Evolutionary conservation across 345 rosid genomes (phyloP).

Genomic region (Euphorbia lathyris): DNA sequence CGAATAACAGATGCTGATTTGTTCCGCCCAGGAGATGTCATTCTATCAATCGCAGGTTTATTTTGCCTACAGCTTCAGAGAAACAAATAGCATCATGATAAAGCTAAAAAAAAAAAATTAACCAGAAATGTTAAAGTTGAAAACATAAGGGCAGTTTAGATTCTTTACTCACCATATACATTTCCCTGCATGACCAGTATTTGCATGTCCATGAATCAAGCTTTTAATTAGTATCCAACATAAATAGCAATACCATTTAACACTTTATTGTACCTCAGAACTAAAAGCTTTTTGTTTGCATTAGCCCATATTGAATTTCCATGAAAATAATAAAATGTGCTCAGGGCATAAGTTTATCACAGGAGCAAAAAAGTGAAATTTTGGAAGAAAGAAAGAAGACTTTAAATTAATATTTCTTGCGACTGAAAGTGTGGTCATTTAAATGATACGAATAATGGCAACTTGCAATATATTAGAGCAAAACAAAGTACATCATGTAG

Average conservation of each 20-base stretch:
- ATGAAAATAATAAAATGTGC: background rate
- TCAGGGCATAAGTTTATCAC: background rate
- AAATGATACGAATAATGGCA: background rate
- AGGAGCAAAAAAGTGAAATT: background rate
- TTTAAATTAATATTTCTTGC: background rate
- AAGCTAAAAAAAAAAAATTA: background rate
- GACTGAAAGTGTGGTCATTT: background rate
- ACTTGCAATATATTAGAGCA: background rate
- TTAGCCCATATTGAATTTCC: background rate
- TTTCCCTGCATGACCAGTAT: conserved; percentile 33
- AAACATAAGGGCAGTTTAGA: background rate
- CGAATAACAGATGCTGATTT: conserved; percentile 52
- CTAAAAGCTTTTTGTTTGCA: background rate
- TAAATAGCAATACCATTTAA: background rate
- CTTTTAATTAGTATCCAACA: background rate
- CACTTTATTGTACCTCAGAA: background rate
- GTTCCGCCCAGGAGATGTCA: conserved; percentile 17
- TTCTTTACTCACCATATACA: conserved; percentile 41
- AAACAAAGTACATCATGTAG: background rate
- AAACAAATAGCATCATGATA: conserved; percentile 7
- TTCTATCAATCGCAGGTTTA: conserved; percentile 21
- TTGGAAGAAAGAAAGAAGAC: background rate
- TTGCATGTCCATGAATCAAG: conserved; percentile 31
- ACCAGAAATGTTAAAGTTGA: background rate
- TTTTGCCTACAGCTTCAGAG: conserved; percentile 38